Percentiles rank a stretch among this genome's conserved stretches.
These are phyloP conservation scores for Mucor ambiguus DNA, from an alignment of 371 early-diverging fungal species.

Conservation along the genomic window DNA sequence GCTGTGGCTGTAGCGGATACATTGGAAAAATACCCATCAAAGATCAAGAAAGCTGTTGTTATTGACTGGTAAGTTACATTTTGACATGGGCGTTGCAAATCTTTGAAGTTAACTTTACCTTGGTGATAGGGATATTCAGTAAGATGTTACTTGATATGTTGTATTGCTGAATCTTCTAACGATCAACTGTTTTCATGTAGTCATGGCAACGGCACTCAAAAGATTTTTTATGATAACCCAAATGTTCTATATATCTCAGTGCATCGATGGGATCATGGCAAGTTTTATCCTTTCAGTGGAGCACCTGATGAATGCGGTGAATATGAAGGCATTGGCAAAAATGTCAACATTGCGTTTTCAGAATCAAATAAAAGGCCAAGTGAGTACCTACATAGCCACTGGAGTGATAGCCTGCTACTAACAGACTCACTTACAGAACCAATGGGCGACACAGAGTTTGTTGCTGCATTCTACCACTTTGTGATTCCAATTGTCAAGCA, in stretches of 20 bases:
- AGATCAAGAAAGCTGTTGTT: conserved; percentile 57
- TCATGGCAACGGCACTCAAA: conserved; percentile 71
- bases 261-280: conserved; percentile 68
- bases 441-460: conserved; percentile 71
- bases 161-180: not conserved
- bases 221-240: conserved; percentile 66
- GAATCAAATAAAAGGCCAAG: conserved; percentile 55
- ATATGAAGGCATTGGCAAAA: conserved; percentile 53
- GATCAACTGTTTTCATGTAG: conserved; percentile 24
- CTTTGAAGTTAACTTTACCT: no score
- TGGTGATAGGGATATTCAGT: conserved; percentile 65
- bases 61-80: conserved; percentile 54
- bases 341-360: conserved; percentile 67
- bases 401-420: not conserved
- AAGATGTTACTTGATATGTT: conserved; percentile 25
- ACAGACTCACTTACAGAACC: conserved; percentile 30
- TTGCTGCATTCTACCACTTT: conserved; percentile 66
- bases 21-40: conserved; percentile 48
- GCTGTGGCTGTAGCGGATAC: conserved; percentile 64
- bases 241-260: conserved; percentile 69
- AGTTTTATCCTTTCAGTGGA: conserved; percentile 65
- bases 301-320: conserved; percentile 61
- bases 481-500: conserved; percentile 64
- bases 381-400: conserved; percentile 21
- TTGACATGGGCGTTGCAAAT: no score